Base-by-base conservation (phyloP, 176 grass and related monocot genomes). In the Canna indica region DNA sequence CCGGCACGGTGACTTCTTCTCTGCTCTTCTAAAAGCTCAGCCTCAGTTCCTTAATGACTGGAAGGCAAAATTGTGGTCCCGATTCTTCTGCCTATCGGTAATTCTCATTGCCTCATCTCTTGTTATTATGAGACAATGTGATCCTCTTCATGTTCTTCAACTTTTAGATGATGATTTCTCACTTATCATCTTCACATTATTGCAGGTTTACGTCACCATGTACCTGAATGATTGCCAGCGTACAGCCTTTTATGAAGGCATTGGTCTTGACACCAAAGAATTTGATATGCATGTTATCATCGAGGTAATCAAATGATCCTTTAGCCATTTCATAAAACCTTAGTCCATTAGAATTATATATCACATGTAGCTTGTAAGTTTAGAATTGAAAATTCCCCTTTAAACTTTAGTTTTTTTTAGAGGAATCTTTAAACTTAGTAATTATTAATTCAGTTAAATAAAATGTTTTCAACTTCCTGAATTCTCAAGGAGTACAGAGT, bases 221-320 rank as follows among this genome's bases (percentile, higher is more conserved):
- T 93, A 99, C 82, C 84, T 99, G 52, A 99, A 99, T 77, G 94
- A 99, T 73, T 87, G 82, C 78, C 94, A 99, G 53, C 84, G 94
- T 30, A 90, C 82, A 70, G 1, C 77, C 9, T 99, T 99, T 75
- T 93, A 93, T n/a, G 86, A 93, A 77, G 94, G 94, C 59, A 84
- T 99, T 78, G 94, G 94, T 65, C 83, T 99, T 25, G 1, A 90
- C 73, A 99, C 94, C 22, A 99, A 93, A 74, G 86, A 99, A 81
- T 99, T 99, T 33, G 94, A 99, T 69, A 99, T 93, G 90, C 94
- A 93, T 86, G 94, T 99, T 18, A 99, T 99, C 75, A 88, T 90
- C 62, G 94, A 99, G 84, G 94, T 99, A 85, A 79, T n/a, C 5
- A 15, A 15, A 6, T 28, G 28, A 64, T 68, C 36, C 8, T 44